Conservation (phyloP, 495 filamentous ascomycete species). For the Pyrenula massariospora region DNA sequence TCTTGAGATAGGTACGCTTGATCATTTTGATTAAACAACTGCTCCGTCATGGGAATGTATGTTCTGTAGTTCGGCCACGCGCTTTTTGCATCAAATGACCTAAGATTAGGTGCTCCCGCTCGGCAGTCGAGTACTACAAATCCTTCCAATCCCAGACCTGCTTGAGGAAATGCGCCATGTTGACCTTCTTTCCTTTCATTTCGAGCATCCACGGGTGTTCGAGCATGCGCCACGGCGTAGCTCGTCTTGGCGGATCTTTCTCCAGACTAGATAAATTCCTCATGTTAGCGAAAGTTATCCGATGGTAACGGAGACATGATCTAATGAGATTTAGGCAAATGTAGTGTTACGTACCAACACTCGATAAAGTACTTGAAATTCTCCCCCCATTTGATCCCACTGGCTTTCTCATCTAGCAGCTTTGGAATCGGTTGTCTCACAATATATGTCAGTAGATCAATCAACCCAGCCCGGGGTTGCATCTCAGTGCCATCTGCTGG, state of each 20-base stretch:
- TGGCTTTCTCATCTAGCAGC: slow-evolving; percentile 81
- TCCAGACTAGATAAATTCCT: slow-evolving; percentile 52
- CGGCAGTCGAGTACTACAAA: slow-evolving; percentile 4
- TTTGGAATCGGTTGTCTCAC: slow-evolving; percentile 92
- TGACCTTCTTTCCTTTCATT: slow-evolving; percentile 90
- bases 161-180: slow-evolving; percentile 83
- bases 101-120: too few relatives aligned
- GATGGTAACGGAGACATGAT: not conserved
- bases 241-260: slow-evolving; percentile 78
- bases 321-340: too few relatives aligned
- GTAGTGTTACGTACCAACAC: slow-evolving; percentile 70
- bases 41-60: too few relatives aligned
- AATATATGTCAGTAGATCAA: slow-evolving; percentile 93
- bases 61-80: too few relatives aligned
- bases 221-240: slow-evolving; percentile 95
- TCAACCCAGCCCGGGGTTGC: slow-evolving; percentile 74
- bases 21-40: too few relatives aligned
- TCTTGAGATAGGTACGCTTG: too few relatives aligned
- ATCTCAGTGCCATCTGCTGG: slow-evolving; percentile 91
- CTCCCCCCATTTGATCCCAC: slow-evolving; percentile 78
- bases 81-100: too few relatives aligned
- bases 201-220: slow-evolving; percentile 98
- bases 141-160: slow-evolving; percentile 93
- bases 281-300: not conserved
- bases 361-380: slow-evolving; percentile 99